Conservation (phyloP, 1,284 basidiomycete species). For the Pterula multifida region DNA sequence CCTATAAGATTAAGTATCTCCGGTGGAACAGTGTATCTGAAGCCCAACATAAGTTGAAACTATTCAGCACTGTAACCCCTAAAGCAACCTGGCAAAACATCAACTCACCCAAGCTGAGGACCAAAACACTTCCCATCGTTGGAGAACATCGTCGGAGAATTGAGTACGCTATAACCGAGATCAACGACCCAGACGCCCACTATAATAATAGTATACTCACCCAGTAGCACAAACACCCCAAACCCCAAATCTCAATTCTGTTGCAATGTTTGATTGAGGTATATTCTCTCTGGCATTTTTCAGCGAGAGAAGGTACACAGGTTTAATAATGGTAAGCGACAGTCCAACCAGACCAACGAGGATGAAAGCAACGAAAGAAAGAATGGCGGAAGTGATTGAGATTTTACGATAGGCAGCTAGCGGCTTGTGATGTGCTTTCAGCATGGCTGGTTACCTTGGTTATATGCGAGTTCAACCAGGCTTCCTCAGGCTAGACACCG, state of each 20-base stretch:
- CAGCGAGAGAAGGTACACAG: slow-evolving; percentile 56
- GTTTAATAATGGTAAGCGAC: slow-evolving; percentile 62
- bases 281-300: slow-evolving; percentile 24
- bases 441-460: no score
- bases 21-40: slow-evolving; percentile 3
- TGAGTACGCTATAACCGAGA: slow-evolving; percentile 17
- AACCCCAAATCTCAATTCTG: slow-evolving; percentile 55
- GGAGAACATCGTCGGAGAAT: slow-evolving; percentile 17
- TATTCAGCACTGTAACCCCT: neutral
- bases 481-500: no score
- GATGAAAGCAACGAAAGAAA: slow-evolving; percentile 47
- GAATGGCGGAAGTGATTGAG: slow-evolving; percentile 29
- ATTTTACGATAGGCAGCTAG: slow-evolving; percentile 32
- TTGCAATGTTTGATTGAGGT: slow-evolving; percentile 40
- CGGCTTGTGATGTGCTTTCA: slow-evolving; percentile 24
- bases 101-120: slow-evolving; percentile 39
- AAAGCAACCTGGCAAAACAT: no score
- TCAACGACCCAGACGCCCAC: neutral
- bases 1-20: slow-evolving; percentile 30
- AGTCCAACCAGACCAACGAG: slow-evolving; percentile 63
- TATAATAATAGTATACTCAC: slow-evolving; percentile 18
- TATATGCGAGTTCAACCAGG: no score
- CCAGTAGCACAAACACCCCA: slow-evolving; percentile 62
- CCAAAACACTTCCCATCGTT: slow-evolving; percentile 37
- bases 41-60: neutral